Conservation (phyloP, 371 early-diverging fungal species). For the Funneliformis caledonium region DNA sequence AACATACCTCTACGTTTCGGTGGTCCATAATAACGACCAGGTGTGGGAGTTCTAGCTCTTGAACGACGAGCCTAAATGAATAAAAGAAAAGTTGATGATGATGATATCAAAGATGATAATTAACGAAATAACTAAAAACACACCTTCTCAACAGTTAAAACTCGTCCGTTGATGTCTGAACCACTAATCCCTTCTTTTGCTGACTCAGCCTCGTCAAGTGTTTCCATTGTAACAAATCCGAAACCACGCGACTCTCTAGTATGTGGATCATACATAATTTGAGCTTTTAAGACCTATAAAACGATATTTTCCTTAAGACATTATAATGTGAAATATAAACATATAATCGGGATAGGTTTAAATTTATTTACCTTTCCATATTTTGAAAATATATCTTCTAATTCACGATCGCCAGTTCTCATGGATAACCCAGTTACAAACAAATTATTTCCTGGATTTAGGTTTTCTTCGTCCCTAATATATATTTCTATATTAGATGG, state of each 20-base stretch:
- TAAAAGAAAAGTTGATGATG: not conserved
- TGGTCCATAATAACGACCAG: slow-evolving; percentile 87
- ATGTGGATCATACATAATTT: slow-evolving; percentile 82
- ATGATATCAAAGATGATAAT: not conserved
- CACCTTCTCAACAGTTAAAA: slow-evolving; percentile 78
- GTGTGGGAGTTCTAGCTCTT: slow-evolving; percentile 83
- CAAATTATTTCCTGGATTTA: slow-evolving; percentile 79
- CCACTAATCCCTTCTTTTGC: slow-evolving; percentile 66
- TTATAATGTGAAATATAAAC: not conserved
- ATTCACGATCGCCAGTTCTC: slow-evolving; percentile 63
- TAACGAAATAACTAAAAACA: not conserved
- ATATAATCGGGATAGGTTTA: not conserved
- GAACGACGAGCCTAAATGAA: slow-evolving; percentile 69
- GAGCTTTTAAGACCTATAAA: slow-evolving; percentile 67
- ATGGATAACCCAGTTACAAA: slow-evolving; percentile 75
- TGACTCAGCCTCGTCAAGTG: slow-evolving; percentile 74
- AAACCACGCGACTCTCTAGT: slow-evolving; percentile 83
- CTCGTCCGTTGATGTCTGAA: slow-evolving; percentile 74
- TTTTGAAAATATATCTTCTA: slow-evolving; percentile 75
- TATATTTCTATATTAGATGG: not conserved
- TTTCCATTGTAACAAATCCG: slow-evolving; percentile 82
- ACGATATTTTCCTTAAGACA: slow-evolving; percentile 12
- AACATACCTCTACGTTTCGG: slow-evolving; percentile 59
- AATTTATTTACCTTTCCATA: slow-evolving; percentile 66
- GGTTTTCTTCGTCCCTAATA: slow-evolving; percentile 33